phyloP scores from a whole-genome alignment of 208 protist genomes.

The Crithidia sp. region DNA sequence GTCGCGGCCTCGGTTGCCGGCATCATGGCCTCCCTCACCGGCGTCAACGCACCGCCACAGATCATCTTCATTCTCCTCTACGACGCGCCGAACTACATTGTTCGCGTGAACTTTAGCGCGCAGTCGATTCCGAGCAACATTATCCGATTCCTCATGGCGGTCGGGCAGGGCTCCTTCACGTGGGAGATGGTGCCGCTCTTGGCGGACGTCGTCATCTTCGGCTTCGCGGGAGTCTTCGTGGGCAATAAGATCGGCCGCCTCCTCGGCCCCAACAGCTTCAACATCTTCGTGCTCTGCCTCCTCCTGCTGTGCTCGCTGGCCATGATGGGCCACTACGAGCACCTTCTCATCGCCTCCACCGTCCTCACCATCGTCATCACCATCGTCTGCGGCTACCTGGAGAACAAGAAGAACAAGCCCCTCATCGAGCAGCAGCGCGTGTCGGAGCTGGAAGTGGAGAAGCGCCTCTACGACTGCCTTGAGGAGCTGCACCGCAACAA shows the following conservation, averaged over 20 bases:
- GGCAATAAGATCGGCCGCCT: conserved; percentile 53
- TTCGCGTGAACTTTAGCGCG: conserved; percentile 62
- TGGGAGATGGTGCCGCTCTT: conserved; percentile 39
- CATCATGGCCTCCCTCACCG: conserved; percentile 61
- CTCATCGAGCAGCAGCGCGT: conserved; percentile 51
- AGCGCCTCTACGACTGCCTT: conserved; percentile 54
- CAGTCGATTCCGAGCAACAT: conserved; percentile 62
- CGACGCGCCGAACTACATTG: conserved; percentile 67
- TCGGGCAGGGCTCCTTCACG: conserved; percentile 32
- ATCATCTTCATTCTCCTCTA: conserved; percentile 70
- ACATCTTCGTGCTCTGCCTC: conserved; percentile 56
- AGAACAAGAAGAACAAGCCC: conserved; percentile 46
- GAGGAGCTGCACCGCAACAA: conserved; percentile 60
- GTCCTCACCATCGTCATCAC: conserved; percentile 43
- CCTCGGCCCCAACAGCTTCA: conserved; percentile 59
- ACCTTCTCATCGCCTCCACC: conserved; percentile 33
- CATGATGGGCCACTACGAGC: conserved; percentile 42
- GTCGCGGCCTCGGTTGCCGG: conserved; percentile 54
- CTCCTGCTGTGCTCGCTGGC: conserved; percentile 54
- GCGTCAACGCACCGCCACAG: conserved; percentile 61
- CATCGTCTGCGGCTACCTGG: conserved; percentile 33
- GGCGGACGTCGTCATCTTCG: conserved; percentile 48
- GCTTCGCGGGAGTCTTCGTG: conserved; percentile 54
- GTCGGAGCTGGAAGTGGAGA: conserved; percentile 61
- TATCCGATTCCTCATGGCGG: conserved; percentile 52